Conservation (phyloP, 2,329 filamentous ascomycete genomes). For the Salinomyces thailandicus region DNA sequence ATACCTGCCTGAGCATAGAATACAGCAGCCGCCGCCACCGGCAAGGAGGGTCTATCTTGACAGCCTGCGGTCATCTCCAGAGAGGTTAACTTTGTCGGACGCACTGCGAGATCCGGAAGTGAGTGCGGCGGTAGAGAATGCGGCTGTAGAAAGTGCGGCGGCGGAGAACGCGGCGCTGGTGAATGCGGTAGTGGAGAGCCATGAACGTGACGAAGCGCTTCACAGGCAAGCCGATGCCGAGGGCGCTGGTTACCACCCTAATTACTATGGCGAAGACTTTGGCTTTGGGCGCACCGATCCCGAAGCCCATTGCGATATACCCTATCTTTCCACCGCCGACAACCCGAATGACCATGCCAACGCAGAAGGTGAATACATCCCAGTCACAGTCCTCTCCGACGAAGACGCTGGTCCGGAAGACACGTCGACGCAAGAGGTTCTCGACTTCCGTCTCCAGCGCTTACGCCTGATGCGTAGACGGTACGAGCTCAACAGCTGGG, state of each 20-base stretch:
- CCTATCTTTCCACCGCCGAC: constrained; percentile 8
- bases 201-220: constrained; percentile 8
- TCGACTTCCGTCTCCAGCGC: constrained; percentile 24
- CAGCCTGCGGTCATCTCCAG: constrained; percentile 16
- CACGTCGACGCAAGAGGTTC: constrained; percentile 21
- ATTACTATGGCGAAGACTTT: constrained; percentile 14
- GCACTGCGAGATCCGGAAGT: constrained; percentile 23
- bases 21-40: background rate
- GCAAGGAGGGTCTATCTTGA: constrained; percentile 6
- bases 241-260: constrained; percentile 1
- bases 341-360: constrained; percentile 7
- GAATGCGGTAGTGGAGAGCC: constrained; percentile 10
- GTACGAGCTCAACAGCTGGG: constrained; percentile 11
- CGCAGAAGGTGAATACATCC: constrained; percentile 11
- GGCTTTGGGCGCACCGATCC: constrained; percentile 13
- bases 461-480: constrained; percentile 18
- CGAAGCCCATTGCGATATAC: constrained; percentile 20
- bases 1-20: constrained; percentile 8
- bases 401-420: constrained; percentile 24
- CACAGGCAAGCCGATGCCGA: constrained; percentile 9
- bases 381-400: constrained; percentile 20
- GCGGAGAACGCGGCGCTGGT: no score
- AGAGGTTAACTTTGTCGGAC: constrained; percentile 21
- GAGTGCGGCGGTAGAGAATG: constrained; percentile 16
- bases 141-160: no score